These are phyloP conservation scores for Ceratocystis cubensis DNA, from an alignment of 2,329 filamentous ascomycete genomes.

Conservation along the genomic window DNA sequence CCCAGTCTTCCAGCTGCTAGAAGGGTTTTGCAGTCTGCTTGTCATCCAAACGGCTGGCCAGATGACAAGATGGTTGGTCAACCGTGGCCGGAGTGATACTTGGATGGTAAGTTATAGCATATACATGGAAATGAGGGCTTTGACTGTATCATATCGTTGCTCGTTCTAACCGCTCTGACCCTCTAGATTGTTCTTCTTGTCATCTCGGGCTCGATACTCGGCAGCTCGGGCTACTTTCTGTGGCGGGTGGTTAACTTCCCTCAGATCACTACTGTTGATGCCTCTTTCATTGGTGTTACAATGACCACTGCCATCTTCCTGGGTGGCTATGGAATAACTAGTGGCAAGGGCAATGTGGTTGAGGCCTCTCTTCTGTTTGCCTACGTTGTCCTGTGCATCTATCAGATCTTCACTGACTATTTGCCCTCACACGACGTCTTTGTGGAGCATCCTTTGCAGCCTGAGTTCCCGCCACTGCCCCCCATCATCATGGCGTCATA, in stretches of 20 bases:
- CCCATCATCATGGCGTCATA: conserved; percentile 98
- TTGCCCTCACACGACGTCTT: conserved; percentile 56
- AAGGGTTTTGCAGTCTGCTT: conserved; percentile 91
- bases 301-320: conserved; percentile 89
- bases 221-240: conserved; percentile 87
- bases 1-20: conserved; percentile 83
- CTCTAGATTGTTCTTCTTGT: conserved; percentile 72
- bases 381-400: conserved; percentile 95
- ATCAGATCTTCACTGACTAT: conserved; percentile 99
- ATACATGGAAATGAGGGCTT: conserved; percentile 1
- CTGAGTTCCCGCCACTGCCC: conserved; percentile 91
- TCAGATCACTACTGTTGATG: conserved; percentile 82
- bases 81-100: conserved; percentile 81
- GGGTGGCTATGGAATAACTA: conserved; percentile 86
- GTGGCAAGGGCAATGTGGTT: conserved; percentile 84
- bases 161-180: neutral
- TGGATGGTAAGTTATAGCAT: conserved; percentile 63
- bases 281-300: conserved; percentile 80
- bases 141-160: neutral
- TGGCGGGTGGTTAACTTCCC: conserved; percentile 93
- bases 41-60: conserved; percentile 93
- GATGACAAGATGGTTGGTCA: conserved; percentile 89
- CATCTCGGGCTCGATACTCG: conserved; percentile 80
- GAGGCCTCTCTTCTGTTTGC: conserved; percentile 92
- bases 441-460: conserved; percentile 43